Evolutionary conservation across 2,329 filamentous ascomycete genomes (phyloP), one percentile per base, ranked within the genome.

Genomic region (Fusarium palustre): DNA sequence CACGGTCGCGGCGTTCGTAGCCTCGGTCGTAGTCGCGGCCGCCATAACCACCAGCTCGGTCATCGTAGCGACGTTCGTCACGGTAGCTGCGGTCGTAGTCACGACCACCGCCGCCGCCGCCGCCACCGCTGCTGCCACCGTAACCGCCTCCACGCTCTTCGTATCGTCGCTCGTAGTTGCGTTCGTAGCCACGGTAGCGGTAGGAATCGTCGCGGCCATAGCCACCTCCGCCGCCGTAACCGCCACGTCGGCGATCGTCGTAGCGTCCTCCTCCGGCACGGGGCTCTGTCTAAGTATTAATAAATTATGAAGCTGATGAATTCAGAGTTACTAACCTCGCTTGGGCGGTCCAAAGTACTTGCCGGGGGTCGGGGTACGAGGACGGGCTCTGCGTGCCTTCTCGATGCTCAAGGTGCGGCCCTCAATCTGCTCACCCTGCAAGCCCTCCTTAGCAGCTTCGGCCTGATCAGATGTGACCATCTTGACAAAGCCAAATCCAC

Each of bases 311-410:
- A 28, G 18, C 31, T 30, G 30, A 30, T 52, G 12, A 8, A 34
- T 33, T 7, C 30, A 6, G 31, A 9, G 25, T 42, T 36, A 84
- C 91, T 85, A 84, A 96, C 94, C 94, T 86, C 96, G 89, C 90
- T 99, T 99, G 70, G 96, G 96, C 67, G 96, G 96, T 54, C 96
- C 96, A 78, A 97, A 98, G 87, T 99, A 99, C 85, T 98, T 98
- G 84, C 96, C 96, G 49, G 96, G 96, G 59, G 96, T 99, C 36
- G 96, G 96, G 60, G 95, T 98, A 77, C 96, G 92, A 75, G 96
- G 96, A 73, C 94, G 92, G 79, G 93, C 92, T 81, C 96, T 94
- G 76, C 96, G 94, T 76, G 96, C 96, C 88, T 98, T 99, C 86
- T 99, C 96, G 73, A 99, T 98, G 87, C 94, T 97, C 76, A 99